Base-by-base conservation (phyloP, 2,329 filamentous ascomycete species). In the Phyllosticta citribraziliensis region DNA sequence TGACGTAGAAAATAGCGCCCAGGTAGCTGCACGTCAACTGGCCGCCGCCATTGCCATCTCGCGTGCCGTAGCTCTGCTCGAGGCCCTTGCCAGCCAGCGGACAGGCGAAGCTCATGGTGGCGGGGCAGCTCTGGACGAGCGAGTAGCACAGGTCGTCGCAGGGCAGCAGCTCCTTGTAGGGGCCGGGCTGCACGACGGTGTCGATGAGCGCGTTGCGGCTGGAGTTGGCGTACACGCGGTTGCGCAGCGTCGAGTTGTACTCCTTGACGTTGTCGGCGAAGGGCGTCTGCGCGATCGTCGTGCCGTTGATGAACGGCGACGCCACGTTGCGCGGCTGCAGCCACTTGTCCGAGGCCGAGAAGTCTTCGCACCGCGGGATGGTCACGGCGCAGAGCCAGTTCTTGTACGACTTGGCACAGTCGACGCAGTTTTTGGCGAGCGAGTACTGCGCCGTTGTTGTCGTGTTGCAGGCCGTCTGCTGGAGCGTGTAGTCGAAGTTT, bases 321-420 rank as follows among this genome's bases (percentile, higher is more conserved):
- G 80, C 84, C 58, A 91, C 82, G 68, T 93, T 94, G 54, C 94
- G 88, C 20, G 81, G 78, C 63, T 86, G 83, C 2, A 91, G 80
- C 57, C 63, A 70, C 2, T 20, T 58, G 14, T 79, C 77, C 1
- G 72, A 68, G 56, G 80, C 83, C 57, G 81, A 83, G 68, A 89
- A 94, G 75, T 97, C 93, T 69, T 90, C 87, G 77, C 94, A 99
- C 30, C 92, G 88, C 1, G 94, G 94, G 64, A 99, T 94, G 17
- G 86, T 88, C 27, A 97, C 91, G 24, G 90, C 88, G 77, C 94
- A 99, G 20, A 99, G 85, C 94, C 94, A 99, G 69, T 86, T 80
- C 73, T 95, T 97, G 81, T 99, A 99, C 9, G 91, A 90, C 0
- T 72, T 69, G 17, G 79, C 83, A 74, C 94, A 99, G 73, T 95